These are phyloP conservation scores for Pestalotiopsis sp. DNA, from an alignment of 2,329 filamentous ascomycete species.

Conservation along the genomic window DNA sequence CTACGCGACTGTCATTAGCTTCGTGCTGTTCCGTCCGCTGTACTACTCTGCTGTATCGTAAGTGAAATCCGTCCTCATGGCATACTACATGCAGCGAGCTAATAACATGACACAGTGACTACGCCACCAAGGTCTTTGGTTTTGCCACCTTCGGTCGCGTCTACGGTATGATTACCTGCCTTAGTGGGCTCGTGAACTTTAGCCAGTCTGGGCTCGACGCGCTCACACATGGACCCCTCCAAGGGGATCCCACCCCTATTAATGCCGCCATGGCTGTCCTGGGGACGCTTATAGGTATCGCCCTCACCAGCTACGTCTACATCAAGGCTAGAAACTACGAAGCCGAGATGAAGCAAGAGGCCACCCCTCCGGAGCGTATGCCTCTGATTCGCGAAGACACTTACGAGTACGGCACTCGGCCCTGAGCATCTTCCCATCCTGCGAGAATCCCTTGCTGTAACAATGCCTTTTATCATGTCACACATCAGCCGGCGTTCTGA, in stretches of 20 bases:
- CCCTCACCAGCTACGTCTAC: conserved; percentile 30
- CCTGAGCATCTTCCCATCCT: not conserved
- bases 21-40: conserved; percentile 73
- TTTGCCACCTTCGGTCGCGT: conserved; percentile 81
- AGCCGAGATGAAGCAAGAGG: conserved; percentile 3
- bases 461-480: not conserved
- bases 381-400: conserved; percentile 13
- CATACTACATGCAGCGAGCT: not conserved
- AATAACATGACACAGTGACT: conserved; percentile 51
- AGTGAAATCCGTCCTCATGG: conserved; percentile 21
- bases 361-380: conserved; percentile 7
- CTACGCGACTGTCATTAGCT: conserved; percentile 68
- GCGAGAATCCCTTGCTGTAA: not conserved
- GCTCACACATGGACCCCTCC: conserved; percentile 64
- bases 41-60: conserved; percentile 77
- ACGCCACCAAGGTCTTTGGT: conserved; percentile 79
- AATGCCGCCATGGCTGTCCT: conserved; percentile 59
- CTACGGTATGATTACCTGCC: conserved; percentile 74
- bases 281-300: conserved; percentile 57
- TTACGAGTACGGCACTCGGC: conserved; percentile 8
- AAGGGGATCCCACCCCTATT: conserved; percentile 64
- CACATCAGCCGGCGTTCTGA: not conserved
- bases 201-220: conserved; percentile 71
- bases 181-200: conserved; percentile 74
- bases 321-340: conserved; percentile 24